Evolutionary conservation across 1,284 basidiomycete genomes (phyloP).

Genomic region (Pyrrhoderma noxium): DNA sequence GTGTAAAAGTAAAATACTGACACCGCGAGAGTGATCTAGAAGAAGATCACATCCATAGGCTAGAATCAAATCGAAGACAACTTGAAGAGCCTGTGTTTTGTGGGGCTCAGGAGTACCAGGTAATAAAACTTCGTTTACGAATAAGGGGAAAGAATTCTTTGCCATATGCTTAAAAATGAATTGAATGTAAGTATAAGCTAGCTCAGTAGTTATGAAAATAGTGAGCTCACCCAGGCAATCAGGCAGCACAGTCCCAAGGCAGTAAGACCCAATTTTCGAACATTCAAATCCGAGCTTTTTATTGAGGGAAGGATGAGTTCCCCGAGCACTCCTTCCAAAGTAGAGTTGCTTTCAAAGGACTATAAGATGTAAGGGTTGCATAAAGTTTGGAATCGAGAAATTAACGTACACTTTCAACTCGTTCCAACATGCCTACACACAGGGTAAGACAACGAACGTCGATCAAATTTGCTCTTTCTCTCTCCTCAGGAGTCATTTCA

Average conservation of each 20-base stretch:
- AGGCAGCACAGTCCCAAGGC: slow-evolving; percentile 87
- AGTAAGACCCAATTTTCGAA: slow-evolving; percentile 84
- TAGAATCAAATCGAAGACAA: slow-evolving; percentile 88
- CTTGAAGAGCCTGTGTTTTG: slow-evolving; percentile 75
- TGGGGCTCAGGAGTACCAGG: slow-evolving; percentile 72
- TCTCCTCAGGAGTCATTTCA: slow-evolving; percentile 54
- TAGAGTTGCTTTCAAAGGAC: slow-evolving; percentile 92
- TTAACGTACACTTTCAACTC: slow-evolving; percentile 72
- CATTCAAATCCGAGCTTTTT: slow-evolving; percentile 73
- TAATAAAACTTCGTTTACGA: slow-evolving; percentile 59
- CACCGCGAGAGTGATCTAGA: slow-evolving; percentile 21
- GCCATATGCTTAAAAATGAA: slow-evolving; percentile 58
- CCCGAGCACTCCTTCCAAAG: slow-evolving; percentile 82
- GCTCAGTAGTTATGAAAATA: slow-evolving; percentile 14
- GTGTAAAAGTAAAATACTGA: slow-evolving; percentile 9
- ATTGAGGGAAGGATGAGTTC: slow-evolving; percentile 91
- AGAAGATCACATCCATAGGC: slow-evolving; percentile 81
- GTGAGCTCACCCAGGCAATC: slow-evolving; percentile 49
- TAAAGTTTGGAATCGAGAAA: slow-evolving; percentile 13
- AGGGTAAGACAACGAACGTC: slow-evolving; percentile 84
- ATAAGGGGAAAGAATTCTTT: slow-evolving; percentile 84
- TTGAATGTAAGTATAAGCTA: too few relatives aligned
- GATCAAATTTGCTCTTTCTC: slow-evolving; percentile 54
- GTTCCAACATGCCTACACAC: slow-evolving; percentile 86
- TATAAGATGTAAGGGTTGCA: slow-evolving; percentile 31